A percentile compares a stretch with the other conserved stretches of the same genome.
phyloP scores from a whole-genome alignment of 1,139 yeast genomes.

The Debaryomyces subglobosus region DNA sequence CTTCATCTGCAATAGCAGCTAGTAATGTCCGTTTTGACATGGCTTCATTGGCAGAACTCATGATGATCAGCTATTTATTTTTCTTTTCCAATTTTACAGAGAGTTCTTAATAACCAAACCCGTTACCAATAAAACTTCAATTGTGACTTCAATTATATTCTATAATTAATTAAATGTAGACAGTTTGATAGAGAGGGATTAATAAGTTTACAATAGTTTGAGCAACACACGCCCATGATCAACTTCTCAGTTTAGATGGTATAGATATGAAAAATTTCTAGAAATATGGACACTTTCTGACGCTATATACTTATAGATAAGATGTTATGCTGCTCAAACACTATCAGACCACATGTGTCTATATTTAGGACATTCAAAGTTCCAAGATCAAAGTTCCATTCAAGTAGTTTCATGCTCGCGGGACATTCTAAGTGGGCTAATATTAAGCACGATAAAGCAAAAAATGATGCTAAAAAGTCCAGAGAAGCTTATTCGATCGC shows the following conservation, averaged over 20 bases:
- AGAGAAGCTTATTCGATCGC: constrained; percentile 74
- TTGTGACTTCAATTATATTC: neutral
- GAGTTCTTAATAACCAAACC: neutral
- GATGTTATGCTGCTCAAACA: neutral
- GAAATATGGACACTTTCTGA: neutral
- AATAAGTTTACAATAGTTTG: neutral
- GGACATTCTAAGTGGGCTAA: constrained; percentile 98
- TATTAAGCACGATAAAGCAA: constrained; percentile 91
- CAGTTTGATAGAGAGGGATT: neutral
- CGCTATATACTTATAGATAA: neutral
- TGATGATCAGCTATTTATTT: constrained; percentile 10
- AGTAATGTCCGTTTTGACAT: constrained; percentile 72
- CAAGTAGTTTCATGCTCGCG: constrained; percentile 27
- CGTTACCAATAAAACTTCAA: neutral
- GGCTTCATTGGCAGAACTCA: constrained; percentile 38
- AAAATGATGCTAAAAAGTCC: constrained; percentile 81
- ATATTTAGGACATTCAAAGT: neutral
- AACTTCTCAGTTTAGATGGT: constrained; percentile 3
- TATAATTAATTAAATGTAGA: neutral
- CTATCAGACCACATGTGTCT: neutral
- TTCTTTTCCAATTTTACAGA: neutral
- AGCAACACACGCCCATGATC: constrained; percentile 3
- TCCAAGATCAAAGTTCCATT: constrained; percentile 16
- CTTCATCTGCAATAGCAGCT: constrained; percentile 97
- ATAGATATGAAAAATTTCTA: constrained; percentile 7